phyloP scores from a whole-genome alignment of 176 grass and related monocot genomes.

The Carex scoparia region DNA sequence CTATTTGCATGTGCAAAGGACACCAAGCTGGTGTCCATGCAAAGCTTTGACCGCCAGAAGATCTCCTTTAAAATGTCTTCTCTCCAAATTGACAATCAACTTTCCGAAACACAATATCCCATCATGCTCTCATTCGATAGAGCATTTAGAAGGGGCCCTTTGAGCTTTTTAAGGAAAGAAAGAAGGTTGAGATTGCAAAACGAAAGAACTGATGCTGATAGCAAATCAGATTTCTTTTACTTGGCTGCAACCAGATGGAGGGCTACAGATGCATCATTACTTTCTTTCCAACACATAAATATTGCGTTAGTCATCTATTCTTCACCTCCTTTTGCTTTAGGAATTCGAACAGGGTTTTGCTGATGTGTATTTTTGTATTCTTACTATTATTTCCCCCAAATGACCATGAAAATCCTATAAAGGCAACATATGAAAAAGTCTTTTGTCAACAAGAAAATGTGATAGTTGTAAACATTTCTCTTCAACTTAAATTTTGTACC shows the following conservation, averaged over 20 bases:
- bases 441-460: neutral
- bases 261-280: conserved; percentile 59
- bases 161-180: conserved; percentile 65
- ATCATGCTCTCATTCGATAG: conserved; percentile 81
- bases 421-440: neutral
- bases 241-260: conserved; percentile 82
- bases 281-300: conserved; percentile 77
- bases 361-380: neutral
- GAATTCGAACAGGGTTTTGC: neutral
- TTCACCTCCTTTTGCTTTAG: neutral
- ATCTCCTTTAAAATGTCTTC: conserved; percentile 57
- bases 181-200: conserved; percentile 47
- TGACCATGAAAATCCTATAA: neutral
- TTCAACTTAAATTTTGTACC: neutral
- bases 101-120: conserved; percentile 79
- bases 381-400: neutral
- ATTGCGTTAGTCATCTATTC: conserved; percentile 49
- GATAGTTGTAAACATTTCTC: neutral
- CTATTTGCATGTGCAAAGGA: conserved; percentile 85
- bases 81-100: conserved; percentile 98
- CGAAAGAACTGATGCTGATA: conserved; percentile 33
- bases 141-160: conserved; percentile 49
- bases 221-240: conserved; percentile 41
- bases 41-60: conserved; percentile 81
- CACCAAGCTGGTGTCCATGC: conserved; percentile 65